Conservation (phyloP, 2,329 filamentous ascomycete species). For the Raffaelea deltoideospora region DNA sequence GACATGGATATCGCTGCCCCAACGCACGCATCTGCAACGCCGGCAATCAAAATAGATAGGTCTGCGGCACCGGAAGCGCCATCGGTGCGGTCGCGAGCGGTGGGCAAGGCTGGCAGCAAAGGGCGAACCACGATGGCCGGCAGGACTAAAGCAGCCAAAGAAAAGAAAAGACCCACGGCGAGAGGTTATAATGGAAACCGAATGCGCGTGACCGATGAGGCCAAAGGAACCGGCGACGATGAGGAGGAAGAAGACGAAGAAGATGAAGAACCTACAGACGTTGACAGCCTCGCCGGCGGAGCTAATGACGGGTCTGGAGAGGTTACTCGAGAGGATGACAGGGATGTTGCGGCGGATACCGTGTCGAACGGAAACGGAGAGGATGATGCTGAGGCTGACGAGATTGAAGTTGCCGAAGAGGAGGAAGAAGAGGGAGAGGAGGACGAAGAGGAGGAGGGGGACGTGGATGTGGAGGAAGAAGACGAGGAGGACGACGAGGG, state of each 20-base stretch:
- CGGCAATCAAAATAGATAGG: slow-evolving; percentile 28
- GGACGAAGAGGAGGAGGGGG: slow-evolving; percentile 23
- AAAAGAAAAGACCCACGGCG: no score
- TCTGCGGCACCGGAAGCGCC: neutral
- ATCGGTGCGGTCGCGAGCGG: slow-evolving; percentile 1
- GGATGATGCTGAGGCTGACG: slow-evolving; percentile 25
- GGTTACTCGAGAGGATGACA: slow-evolving; percentile 11
- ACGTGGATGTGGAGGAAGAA: slow-evolving; percentile 21
- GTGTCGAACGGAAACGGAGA: slow-evolving; percentile 23
- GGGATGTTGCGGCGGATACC: slow-evolving; percentile 21
- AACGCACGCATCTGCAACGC: slow-evolving; percentile 12
- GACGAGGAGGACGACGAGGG: slow-evolving; percentile 23
- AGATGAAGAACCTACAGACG: slow-evolving; percentile 27
- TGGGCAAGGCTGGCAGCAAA: slow-evolving; percentile 10
- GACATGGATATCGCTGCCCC: slow-evolving; percentile 23
- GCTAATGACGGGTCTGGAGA: slow-evolving; percentile 30
- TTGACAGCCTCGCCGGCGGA: slow-evolving; percentile 35
- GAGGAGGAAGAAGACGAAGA: slow-evolving; percentile 28
- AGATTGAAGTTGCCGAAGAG: slow-evolving; percentile 18
- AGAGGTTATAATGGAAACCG: slow-evolving; percentile 23
- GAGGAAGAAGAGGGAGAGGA: slow-evolving; percentile 21
- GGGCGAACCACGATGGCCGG: slow-evolving; percentile 3
- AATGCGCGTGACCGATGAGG: slow-evolving; percentile 17
- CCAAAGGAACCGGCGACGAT: slow-evolving; percentile 9
- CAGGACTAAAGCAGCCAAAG: neutral